A percentile compares a stretch with the other conserved stretches of the same genome.
These are phyloP conservation scores for Arabidopsis suecica DNA, from an alignment of 345 rosid species.

Conservation along the genomic window DNA sequence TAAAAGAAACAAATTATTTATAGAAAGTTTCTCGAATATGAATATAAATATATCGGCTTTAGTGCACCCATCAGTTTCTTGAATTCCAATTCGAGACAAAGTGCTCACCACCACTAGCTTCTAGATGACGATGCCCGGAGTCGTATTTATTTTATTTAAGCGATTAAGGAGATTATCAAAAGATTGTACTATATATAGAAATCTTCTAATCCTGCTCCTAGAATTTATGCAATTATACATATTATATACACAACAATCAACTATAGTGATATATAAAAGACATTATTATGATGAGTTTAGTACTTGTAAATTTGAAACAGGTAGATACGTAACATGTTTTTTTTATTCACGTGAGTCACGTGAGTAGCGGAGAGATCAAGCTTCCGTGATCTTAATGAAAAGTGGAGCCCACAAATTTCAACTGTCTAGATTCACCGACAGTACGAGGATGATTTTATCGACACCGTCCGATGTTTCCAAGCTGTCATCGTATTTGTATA, in stretches of 20 bases:
- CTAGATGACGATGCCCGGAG: background rate
- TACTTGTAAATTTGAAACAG: background rate
- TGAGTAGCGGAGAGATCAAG: constrained; percentile 28
- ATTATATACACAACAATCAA: background rate
- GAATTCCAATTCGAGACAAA: constrained; percentile 23
- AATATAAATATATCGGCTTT: constrained; percentile 13
- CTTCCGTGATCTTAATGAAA: constrained; percentile 35
- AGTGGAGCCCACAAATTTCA: constrained; percentile 33
- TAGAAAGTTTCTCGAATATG: constrained; percentile 23
- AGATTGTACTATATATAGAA: too few species aligned
- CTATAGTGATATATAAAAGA: background rate
- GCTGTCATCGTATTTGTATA: constrained; percentile 31
- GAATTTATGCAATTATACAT: background rate
- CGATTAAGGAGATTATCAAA: background rate
- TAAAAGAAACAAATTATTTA: constrained; percentile 18
- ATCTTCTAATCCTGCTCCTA: background rate
- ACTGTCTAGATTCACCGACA: constrained; percentile 43
- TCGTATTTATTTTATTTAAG: background rate
- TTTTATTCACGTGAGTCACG: constrained; percentile 43
- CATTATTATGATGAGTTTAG: background rate
- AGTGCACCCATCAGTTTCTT: constrained; percentile 26
- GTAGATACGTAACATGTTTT: constrained; percentile 8
- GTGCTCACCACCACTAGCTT: constrained; percentile 29
- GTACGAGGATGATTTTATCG: constrained; percentile 45
- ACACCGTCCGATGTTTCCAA: constrained; percentile 55